A percentile compares a stretch with the other conserved stretches of the same genome.
Evolutionary conservation across 495 filamentous ascomycete genomes (phyloP).

Genomic region (Talaromyces wortmannii): DNA sequence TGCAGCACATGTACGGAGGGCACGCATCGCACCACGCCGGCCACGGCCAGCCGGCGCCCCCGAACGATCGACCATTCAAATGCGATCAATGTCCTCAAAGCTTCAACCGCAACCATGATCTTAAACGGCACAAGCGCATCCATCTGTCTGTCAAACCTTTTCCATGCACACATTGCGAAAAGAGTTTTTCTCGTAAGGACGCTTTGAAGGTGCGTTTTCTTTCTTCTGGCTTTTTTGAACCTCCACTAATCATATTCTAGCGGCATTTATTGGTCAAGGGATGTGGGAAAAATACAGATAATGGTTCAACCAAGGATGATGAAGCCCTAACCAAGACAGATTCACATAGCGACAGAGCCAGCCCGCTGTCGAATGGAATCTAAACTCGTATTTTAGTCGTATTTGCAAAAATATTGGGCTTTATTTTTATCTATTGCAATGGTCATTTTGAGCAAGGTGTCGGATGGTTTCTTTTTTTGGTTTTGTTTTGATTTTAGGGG

Average conservation of each 20-base stretch:
- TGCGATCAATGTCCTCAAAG: slow-evolving; percentile 88
- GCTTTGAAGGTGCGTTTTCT: slow-evolving; percentile 74
- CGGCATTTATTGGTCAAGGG: slow-evolving; percentile 92
- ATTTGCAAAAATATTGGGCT: background rate
- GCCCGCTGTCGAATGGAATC: slow-evolving; percentile 4
- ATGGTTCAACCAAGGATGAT: slow-evolving; percentile 5
- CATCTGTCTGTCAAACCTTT: slow-evolving; percentile 95
- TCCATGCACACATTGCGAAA: slow-evolving; percentile 85
- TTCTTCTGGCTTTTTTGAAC: slow-evolving; percentile 6
- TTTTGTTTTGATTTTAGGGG: too few species aligned
- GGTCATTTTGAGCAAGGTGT: background rate
- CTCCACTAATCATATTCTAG: slow-evolving; percentile 38
- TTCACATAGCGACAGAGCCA: slow-evolving; percentile 8
- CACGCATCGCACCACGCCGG: slow-evolving; percentile 34
- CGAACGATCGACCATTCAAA: slow-evolving; percentile 85
- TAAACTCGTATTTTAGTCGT: background rate
- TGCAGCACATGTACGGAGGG: slow-evolving; percentile 47
- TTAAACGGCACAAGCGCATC: slow-evolving; percentile 93
- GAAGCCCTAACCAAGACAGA: slow-evolving; percentile 4
- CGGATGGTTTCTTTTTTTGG: background rate
- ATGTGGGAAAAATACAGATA: slow-evolving; percentile 59
- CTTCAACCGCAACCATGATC: slow-evolving; percentile 95
- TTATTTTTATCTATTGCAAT: background rate
- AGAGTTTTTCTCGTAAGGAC: slow-evolving; percentile 96
- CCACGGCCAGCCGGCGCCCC: slow-evolving; percentile 33